A percentile compares a stretch with the other conserved stretches of the same genome.
Conservation (phyloP, 78 protist species). For the Emiliania huxleyi region DNA sequence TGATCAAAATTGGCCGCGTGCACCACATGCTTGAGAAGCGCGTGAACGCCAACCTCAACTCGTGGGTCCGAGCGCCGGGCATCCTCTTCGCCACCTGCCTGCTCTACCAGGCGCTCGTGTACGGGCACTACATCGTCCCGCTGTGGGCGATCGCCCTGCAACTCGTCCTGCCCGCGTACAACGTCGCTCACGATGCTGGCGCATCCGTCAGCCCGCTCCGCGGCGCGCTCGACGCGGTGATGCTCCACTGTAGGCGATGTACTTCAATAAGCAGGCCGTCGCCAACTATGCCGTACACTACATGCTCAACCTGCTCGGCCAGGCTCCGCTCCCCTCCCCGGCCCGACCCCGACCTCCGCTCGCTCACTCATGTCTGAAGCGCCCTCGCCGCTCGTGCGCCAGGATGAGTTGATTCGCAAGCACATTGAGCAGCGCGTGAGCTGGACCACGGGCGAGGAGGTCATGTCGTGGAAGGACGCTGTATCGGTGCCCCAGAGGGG, state of each 20-base stretch:
- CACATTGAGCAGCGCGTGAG: not conserved
- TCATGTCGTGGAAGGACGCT: not conserved
- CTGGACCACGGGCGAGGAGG: not conserved
- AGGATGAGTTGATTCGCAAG: not conserved
- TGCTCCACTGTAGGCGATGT: too few relatives aligned
- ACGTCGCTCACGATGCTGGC: too few relatives aligned
- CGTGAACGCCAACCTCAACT: not conserved
- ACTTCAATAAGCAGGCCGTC: not conserved
- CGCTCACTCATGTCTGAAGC: too few relatives aligned
- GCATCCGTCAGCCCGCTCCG: too few relatives aligned
- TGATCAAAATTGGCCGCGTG: not conserved
- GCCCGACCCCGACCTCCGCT: too few relatives aligned
- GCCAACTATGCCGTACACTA: not conserved
- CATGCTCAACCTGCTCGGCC: not conserved
- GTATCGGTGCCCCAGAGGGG: not conserved
- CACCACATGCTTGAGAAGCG: not conserved
- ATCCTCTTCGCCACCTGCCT: not conserved
- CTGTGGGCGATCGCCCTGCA: not conserved
- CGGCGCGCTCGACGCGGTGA: too few relatives aligned
- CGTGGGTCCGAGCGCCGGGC: not conserved
- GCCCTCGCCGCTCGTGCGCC: too few relatives aligned
- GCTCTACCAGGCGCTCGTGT: not conserved
- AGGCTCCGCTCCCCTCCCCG: too few relatives aligned
- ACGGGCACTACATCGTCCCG: not conserved
- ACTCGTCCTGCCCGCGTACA: not conserved